Base-by-base conservation (phyloP, 1,284 basidiomycete genomes). In the Ceratobasidium sp. region DNA sequence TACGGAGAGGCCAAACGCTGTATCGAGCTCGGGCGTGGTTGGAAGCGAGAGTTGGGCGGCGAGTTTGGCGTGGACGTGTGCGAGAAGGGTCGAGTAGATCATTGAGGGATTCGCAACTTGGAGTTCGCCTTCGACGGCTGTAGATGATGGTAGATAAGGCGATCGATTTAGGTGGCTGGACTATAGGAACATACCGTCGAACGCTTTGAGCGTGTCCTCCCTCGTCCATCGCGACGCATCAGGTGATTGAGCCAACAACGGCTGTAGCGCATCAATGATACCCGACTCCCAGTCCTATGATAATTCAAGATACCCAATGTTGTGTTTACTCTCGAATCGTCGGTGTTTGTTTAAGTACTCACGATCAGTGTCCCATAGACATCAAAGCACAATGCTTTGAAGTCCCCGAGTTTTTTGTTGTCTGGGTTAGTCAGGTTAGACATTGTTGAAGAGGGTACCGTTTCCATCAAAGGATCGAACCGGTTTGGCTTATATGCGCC, bases 321-420 rank as follows among this genome's bases (percentile, higher is more conserved):
- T 26, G 17, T 15, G 17, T 20, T 65, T 20, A 65, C 4, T 28
- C 2, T 8, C 23, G 1, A 65, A 11, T 49, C 26, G 23, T 7
- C 31, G 7, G 4, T 23, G 17, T 26, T 10, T 31, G 13, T 10
- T 1, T 23, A 20, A 54, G 3, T 6, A 82, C 86, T 73, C 81
- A 90, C 89, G 45, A 89, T 83, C 56, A 93, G 86, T 0, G 92
- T 93, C 15, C 90, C 91, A 79, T 92, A 93, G 77, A 91, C 90
- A 79, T 93, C 92, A 80, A 90, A 90, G 67, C 90, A 84, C 37
- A 91, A 84, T 33, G 84, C 85, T 80, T 88, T 87, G 82, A 86
- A 85, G 79, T 87, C 85, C 11, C 84, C 85, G 20, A 89, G 82
- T 54, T 77, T 78, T n/a, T 63, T 73, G 58, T 73, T 61, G 4